Percentiles rank a stretch among this genome's conserved stretches.
Evolutionary conservation across 73 alveolate species (phyloP).

Genomic region (Uronychia setigera): DNA sequence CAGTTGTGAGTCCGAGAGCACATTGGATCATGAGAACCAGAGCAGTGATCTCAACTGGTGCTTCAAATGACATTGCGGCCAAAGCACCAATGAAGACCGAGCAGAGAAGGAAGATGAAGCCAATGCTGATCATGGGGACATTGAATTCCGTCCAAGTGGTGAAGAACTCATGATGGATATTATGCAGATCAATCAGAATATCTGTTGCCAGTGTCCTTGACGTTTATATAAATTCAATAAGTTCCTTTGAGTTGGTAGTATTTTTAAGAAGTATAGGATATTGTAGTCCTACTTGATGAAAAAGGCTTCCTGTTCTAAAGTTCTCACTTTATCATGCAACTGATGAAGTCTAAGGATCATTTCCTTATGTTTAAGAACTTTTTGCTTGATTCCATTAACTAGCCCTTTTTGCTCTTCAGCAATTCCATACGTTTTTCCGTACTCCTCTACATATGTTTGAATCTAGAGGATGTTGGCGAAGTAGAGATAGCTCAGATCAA

Average conservation of each 20-base stretch:
- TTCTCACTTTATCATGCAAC: not conserved
- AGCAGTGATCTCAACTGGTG: not conserved
- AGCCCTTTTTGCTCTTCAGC: not conserved
- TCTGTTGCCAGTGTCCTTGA: not conserved
- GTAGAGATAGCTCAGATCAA: not conserved
- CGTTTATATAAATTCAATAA: not conserved
- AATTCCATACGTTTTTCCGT: not conserved
- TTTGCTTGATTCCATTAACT: not conserved
- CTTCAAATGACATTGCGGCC: not conserved
- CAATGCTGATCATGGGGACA: not conserved
- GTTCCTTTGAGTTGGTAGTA: not conserved
- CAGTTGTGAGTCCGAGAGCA: not conserved
- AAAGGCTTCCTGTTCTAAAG: no score
- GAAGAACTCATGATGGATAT: not conserved
- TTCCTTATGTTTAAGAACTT: not conserved
- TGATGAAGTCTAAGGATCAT: not conserved
- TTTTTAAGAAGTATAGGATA: no score
- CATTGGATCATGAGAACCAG: not conserved
- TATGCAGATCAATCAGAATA: not conserved
- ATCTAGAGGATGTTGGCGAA: not conserved
- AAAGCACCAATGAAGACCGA: not conserved
- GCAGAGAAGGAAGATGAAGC: not conserved
- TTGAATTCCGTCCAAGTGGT: not conserved
- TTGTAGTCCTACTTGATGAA: no score
- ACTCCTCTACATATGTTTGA: no score